These are phyloP conservation scores for Argentina anserina DNA, from an alignment of 306 rosid genomes.

Conservation along the genomic window DNA sequence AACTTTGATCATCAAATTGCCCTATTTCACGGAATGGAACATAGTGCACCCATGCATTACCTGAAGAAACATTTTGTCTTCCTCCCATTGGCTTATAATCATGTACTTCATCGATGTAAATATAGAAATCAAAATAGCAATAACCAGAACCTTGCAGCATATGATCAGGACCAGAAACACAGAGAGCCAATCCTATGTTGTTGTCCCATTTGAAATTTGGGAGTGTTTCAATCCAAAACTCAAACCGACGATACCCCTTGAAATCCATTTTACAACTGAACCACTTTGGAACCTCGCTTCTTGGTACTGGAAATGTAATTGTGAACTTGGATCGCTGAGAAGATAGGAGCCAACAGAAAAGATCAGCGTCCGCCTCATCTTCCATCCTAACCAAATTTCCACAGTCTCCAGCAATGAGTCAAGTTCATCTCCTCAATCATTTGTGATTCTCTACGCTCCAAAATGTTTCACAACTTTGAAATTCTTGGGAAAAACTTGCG, in stretches of 20 bases:
- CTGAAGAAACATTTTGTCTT: too few relatives aligned
- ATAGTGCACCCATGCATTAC: not conserved
- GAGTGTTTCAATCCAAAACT: not conserved
- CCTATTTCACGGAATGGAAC: not conserved
- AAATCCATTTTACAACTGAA: not conserved
- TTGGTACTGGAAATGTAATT: not conserved
- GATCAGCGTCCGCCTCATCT: not conserved
- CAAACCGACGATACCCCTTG: not conserved
- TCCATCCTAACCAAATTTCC: not conserved
- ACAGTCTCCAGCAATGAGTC: not conserved
- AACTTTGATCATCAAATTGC: not conserved
- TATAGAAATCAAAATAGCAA: too few relatives aligned
- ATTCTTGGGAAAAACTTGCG: too few relatives aligned
- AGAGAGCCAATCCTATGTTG: not conserved
- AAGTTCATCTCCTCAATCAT: fast-evolving
- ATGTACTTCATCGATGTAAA: not conserved
- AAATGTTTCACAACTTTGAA: not conserved
- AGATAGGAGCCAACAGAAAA: not conserved
- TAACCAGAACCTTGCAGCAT: too few relatives aligned
- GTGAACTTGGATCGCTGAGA: fast-evolving
- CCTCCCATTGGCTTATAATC: too few relatives aligned
- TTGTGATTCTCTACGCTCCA: not conserved
- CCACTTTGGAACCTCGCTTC: not conserved
- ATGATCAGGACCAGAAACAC: too few relatives aligned
- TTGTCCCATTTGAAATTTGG: not conserved